Evolutionary conservation across 2,329 filamentous ascomycete genomes (phyloP).

Genomic region (Clarireedia monteithiana): DNA sequence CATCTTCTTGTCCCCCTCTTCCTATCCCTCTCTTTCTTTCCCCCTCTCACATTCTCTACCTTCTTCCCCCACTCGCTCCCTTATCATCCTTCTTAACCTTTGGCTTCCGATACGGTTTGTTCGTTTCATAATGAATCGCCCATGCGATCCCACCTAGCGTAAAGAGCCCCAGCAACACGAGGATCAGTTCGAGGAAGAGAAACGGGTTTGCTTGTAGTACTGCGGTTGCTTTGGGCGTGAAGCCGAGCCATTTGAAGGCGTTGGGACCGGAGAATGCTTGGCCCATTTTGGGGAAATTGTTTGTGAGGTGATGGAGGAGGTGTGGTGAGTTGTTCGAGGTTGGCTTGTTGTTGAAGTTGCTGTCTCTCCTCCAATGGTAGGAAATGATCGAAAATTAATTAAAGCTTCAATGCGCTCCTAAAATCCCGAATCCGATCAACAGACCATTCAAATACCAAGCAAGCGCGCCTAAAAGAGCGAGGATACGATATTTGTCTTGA

Average conservation of each 20-base stretch:
- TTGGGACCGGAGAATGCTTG: conserved; percentile 27
- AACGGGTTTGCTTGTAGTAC: conserved; percentile 24
- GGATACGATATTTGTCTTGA: too few relatives aligned
- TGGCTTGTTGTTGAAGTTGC: too few relatives aligned
- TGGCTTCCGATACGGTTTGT: conserved; percentile 26
- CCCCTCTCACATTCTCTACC: too few relatives aligned
- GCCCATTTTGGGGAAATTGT: conserved; percentile 19
- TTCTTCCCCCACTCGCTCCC: background rate
- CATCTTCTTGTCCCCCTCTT: too few relatives aligned
- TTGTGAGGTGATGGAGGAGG: background rate
- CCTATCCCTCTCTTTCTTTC: too few relatives aligned
- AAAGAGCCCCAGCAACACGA: conserved; percentile 17
- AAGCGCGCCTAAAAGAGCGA: too few relatives aligned
- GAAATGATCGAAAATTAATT: too few relatives aligned
- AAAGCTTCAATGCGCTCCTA: too few relatives aligned
- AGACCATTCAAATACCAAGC: too few relatives aligned
- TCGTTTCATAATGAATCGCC: conserved; percentile 26
- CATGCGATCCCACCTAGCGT: conserved; percentile 18
- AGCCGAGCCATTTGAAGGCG: conserved; percentile 29
- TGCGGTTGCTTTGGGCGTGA: conserved; percentile 27
- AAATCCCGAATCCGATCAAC: too few relatives aligned
- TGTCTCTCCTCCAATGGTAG: too few relatives aligned
- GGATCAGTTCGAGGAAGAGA: conserved; percentile 22
- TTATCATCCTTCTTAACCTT: conserved; percentile 19
- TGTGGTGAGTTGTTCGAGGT: too few relatives aligned